phyloP scores from a whole-genome alignment of 495 filamentous ascomycete species.

The Hypoxylon cercidicola region DNA sequence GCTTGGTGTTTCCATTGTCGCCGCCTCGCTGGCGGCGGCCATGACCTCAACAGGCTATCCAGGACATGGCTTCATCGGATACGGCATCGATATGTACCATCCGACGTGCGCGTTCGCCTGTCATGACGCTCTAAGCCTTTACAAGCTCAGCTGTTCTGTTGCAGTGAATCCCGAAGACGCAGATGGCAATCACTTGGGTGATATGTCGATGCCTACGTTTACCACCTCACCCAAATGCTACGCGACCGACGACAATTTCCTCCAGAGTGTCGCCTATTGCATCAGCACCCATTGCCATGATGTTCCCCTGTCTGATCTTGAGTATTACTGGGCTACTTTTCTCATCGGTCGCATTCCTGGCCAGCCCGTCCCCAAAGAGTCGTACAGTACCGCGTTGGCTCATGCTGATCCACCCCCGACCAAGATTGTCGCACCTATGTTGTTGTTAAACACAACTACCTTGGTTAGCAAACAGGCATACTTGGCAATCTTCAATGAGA shows the following conservation, averaged over 20 bases:
- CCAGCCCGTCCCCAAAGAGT: constrained; percentile 41
- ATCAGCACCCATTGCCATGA: constrained; percentile 45
- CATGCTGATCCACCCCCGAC: constrained; percentile 21
- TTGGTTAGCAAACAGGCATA: constrained; percentile 40
- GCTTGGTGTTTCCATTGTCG: constrained; percentile 1
- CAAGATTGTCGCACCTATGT: constrained; percentile 13
- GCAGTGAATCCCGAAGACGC: constrained; percentile 13
- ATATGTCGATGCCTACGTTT: constrained; percentile 16
- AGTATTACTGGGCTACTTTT: constrained; percentile 48
- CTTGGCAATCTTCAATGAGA: constrained; percentile 25
- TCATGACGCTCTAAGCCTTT: constrained; percentile 34
- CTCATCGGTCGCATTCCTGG: constrained; percentile 33
- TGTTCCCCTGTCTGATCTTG: constrained; percentile 39
- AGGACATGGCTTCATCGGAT: constrained; percentile 47
- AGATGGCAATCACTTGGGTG: constrained; percentile 17
- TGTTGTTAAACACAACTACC: constrained; percentile 44
- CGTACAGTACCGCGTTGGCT: constrained; percentile 38
- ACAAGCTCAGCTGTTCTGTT: constrained; percentile 45
- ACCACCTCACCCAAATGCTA: constrained; percentile 49
- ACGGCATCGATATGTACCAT: constrained; percentile 49
- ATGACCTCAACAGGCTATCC: constrained; percentile 4
- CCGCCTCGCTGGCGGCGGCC: constrained; percentile 7
- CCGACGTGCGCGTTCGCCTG: constrained; percentile 50
- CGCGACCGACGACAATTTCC: constrained; percentile 48
- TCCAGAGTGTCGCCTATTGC: constrained; percentile 53